These are phyloP conservation scores for Termitomyces sp. DNA, from an alignment of 768 basidiomycete species.

Conservation along the genomic window DNA sequence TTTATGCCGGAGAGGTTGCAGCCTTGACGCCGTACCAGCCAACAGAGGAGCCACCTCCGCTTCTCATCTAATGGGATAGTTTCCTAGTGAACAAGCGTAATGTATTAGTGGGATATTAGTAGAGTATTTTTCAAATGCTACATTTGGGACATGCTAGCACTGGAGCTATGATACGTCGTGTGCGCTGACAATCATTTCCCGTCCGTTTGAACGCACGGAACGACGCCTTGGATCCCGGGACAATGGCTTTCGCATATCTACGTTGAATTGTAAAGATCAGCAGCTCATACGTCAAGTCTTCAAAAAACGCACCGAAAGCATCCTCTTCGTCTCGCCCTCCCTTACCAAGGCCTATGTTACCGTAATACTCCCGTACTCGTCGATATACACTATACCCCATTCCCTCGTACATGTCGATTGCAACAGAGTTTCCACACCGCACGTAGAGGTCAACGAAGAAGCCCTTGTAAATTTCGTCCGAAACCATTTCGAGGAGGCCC, in stretches of 20 bases:
- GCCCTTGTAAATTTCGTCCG: constrained; percentile 73
- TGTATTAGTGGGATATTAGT: neutral
- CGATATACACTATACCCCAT: constrained; percentile 93
- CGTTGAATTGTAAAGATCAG: neutral
- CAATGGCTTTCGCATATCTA: constrained; percentile 71
- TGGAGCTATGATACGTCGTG: constrained; percentile 43
- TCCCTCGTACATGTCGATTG: constrained; percentile 88
- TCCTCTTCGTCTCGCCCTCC: constrained; percentile 83
- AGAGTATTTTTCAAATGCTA: neutral
- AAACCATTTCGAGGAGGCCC: constrained; percentile 77
- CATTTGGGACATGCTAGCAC: constrained; percentile 2
- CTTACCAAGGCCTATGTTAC: constrained; percentile 66
- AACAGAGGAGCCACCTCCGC: constrained; percentile 50
- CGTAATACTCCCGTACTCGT: constrained; percentile 87
- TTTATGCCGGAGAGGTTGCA: constrained; percentile 72
- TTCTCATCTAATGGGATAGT: constrained; percentile 30
- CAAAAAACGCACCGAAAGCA: constrained; percentile 68
- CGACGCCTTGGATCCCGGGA: constrained; percentile 54
- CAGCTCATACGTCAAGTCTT: neutral
- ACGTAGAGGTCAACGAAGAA: constrained; percentile 97
- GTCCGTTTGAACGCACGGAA: constrained; percentile 65
- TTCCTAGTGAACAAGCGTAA: neutral
- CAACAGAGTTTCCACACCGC: constrained; percentile 77
- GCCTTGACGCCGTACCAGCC: constrained; percentile 25
- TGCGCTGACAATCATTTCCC: constrained; percentile 64